Percentiles rank a stretch among this genome's conserved stretches.
These are phyloP conservation scores for Vicia faba DNA, from an alignment of 306 rosid species.

Conservation along the genomic window DNA sequence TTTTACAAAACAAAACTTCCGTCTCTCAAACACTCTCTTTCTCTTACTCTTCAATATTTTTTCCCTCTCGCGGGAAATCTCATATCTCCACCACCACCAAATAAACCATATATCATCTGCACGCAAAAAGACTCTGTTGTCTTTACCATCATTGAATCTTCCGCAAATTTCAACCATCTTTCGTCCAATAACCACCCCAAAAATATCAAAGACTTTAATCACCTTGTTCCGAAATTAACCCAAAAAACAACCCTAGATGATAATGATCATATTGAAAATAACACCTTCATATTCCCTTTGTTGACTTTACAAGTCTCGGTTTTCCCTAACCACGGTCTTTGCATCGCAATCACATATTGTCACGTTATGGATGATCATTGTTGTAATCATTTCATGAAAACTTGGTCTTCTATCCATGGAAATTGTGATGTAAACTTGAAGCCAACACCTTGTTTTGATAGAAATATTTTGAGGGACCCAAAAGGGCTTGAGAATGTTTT, in stretches of 20 bases:
- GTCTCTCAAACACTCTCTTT: slow-evolving; percentile 52
- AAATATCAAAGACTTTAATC: slow-evolving; percentile 10
- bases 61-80: slow-evolving; percentile 45
- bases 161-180: slow-evolving; percentile 23
- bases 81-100: slow-evolving; percentile 39
- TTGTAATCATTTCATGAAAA: slow-evolving; percentile 45
- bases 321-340: slow-evolving; percentile 39
- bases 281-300: slow-evolving; percentile 34
- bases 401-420: slow-evolving; percentile 40
- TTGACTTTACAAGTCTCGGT: slow-evolving; percentile 35
- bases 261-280: background rate
- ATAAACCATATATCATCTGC: slow-evolving; percentile 40
- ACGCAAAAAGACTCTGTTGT: background rate
- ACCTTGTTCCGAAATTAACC: slow-evolving; percentile 37
- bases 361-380: slow-evolving; percentile 42
- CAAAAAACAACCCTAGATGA: background rate
- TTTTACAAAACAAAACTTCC: slow-evolving; percentile 42
- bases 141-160: slow-evolving; percentile 20
- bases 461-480: slow-evolving; percentile 36
- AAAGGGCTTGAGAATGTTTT: slow-evolving; percentile 35
- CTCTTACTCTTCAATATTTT: slow-evolving; percentile 38
- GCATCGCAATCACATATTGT: slow-evolving; percentile 50
- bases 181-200: slow-evolving; percentile 32
- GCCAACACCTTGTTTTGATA: slow-evolving; percentile 31
- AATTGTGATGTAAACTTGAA: background rate